phyloP scores from a whole-genome alignment of 2,329 filamentous ascomycete species.

The Botrytis tulipae region DNA sequence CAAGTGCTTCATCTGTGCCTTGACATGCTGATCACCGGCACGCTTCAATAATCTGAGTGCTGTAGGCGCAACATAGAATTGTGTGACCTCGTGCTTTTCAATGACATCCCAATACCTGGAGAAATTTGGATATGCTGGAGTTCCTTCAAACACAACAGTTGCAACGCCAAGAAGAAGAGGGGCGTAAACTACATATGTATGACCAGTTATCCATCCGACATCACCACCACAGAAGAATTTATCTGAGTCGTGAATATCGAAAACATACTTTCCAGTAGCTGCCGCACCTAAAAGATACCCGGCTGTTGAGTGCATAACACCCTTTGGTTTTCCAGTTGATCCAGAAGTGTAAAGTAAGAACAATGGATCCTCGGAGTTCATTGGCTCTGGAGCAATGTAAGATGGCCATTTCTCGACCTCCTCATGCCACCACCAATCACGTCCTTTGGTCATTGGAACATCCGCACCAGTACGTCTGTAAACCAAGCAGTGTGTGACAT shows the following conservation, averaged over 20 bases:
- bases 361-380: constrained; percentile 92
- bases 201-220: constrained; percentile 98
- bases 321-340: constrained; percentile 98
- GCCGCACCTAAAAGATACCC: constrained; percentile 95
- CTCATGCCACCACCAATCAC: constrained; percentile 98
- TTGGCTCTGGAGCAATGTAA: constrained; percentile 84
- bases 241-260: constrained; percentile 93
- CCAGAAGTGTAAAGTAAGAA: constrained; percentile 98
- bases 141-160: constrained; percentile 97
- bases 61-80: constrained; percentile 97
- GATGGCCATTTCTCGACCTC: constrained; percentile 95
- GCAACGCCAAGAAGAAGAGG: constrained; percentile 89
- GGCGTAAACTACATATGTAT: constrained; percentile 97
- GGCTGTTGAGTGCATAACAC: constrained; percentile 94
- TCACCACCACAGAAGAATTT: constrained; percentile 97
- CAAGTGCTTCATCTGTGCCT: constrained; percentile 83
- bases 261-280: constrained; percentile 95
- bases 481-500: constrained; percentile 80
- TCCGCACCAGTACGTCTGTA: constrained; percentile 94
- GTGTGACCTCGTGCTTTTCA: constrained; percentile 89
- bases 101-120: constrained; percentile 99
- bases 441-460: constrained; percentile 82
- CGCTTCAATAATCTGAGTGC: constrained; percentile 92
- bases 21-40: constrained; percentile 88
- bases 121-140: constrained; percentile 95